Evolutionary conservation across 805 yeast genomes (phyloP), one percentile per base, ranked within the genome.

Genomic region (Myxozyma geophila): DNA sequence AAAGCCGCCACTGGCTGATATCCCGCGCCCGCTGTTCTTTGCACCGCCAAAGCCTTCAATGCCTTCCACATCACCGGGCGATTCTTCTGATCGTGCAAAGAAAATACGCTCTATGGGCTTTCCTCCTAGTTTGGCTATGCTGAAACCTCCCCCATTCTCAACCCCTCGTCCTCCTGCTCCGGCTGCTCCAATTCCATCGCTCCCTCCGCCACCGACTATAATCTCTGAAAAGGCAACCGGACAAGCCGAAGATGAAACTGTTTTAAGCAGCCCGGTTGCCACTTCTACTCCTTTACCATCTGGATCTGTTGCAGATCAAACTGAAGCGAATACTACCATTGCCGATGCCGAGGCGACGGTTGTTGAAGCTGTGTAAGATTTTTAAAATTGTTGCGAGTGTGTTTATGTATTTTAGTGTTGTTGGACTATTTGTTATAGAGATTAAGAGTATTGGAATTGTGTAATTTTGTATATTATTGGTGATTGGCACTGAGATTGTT

Each of bases 51-150:
- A 36, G 1, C 35, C 43, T 6, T 40, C 50, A 5, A 39, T 12
- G 9, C 36, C 23, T 1, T 23, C 36, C 3, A 19, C 13, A 33
- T 17, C 36, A 23, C 17, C n/a, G 10, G 33, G 35, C 7, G 53
- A 21, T 2, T 35, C 36, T 8, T 15, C n/a, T 15, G 54, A 53
- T n/a, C 58, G 63, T 13, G 67, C 63, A 60, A 59, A 64, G 57
- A 66, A 69, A 7, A 69, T 69, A 13, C 67, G 63, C 46, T 68
- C 74, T 3, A 65, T 71, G 62, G 74, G 74, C 7, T 72, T 72
- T 53, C 74, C 74, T 17, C 74, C 74, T 2, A 48, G 68, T 58
- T 56, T 71, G 21, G 54, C 47, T 7, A 44, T 55, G 54, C 21
- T 61, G 33, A 48, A 13, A 17, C 40, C 58, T 17, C 55, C 55